Percentiles rank a stretch among this genome's conserved stretches.
Conservation (phyloP, 2,329 filamentous ascomycete species). For the Claviceps pazoutovae region DNA sequence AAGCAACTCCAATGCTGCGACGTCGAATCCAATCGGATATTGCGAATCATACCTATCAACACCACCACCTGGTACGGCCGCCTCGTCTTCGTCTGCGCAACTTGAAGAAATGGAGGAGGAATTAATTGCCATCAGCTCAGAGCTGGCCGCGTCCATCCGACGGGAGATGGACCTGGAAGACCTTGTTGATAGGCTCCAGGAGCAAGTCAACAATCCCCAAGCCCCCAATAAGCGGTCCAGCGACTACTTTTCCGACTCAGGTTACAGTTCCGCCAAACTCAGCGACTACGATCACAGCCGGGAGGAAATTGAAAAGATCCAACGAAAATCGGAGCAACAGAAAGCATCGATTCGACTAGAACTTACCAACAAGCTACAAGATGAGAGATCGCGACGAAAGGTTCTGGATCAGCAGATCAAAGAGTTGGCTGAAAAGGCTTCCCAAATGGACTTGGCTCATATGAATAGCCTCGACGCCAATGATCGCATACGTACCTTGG, state of each 20-base stretch:
- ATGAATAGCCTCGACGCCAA: conserved; percentile 42
- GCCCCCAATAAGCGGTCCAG: conserved; percentile 62
- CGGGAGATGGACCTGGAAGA: conserved; percentile 96
- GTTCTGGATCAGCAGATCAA: conserved; percentile 74
- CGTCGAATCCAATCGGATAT: conserved; percentile 32
- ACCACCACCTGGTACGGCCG: conserved; percentile 26
- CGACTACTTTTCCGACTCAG: conserved; percentile 96
- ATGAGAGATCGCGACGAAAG: conserved; percentile 64
- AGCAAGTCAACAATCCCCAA: conserved; percentile 51
- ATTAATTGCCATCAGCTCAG: conserved; percentile 79
- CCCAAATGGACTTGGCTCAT: conserved; percentile 42
- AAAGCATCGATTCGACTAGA: conserved; percentile 77
- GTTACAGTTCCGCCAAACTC: conserved; percentile 70
- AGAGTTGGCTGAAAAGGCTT: conserved; percentile 64
- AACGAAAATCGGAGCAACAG: conserved; percentile 78
- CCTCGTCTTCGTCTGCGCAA: conserved; percentile 33
- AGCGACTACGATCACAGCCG: conserved; percentile 49
- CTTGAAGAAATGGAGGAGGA: conserved; percentile 89
- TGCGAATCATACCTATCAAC: conserved; percentile 38
- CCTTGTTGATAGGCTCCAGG: conserved; percentile 73
- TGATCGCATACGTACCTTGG: conserved; percentile 60
- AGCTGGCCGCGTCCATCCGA: conserved; percentile 83
- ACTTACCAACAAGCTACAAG: conserved; percentile 72
- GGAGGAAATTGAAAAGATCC: conserved; percentile 68
- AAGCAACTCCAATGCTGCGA: conserved; percentile 25